Evolutionary conservation across 2,329 filamentous ascomycete species (phyloP).

Genomic region (Aspergillus latus): DNA sequence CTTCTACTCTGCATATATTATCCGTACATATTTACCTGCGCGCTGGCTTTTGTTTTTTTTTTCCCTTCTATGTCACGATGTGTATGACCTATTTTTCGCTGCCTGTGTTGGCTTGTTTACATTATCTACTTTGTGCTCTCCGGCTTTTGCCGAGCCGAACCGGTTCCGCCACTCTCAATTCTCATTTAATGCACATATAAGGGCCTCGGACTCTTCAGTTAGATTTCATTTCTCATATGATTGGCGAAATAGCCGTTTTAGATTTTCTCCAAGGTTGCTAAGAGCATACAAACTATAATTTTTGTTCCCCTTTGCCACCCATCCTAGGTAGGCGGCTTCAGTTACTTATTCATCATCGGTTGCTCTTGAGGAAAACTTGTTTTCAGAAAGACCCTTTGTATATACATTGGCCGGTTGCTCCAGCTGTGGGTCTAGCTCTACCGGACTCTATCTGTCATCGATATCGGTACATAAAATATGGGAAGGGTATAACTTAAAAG

Average conservation of each 20-base stretch:
- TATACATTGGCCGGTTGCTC: constrained; percentile 6
- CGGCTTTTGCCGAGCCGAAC: neutral
- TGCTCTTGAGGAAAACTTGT: neutral
- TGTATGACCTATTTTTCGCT: constrained; percentile 14
- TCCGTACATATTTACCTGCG: neutral
- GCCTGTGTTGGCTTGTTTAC: neutral
- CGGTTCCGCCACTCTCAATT: neutral
- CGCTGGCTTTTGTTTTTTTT: too few species aligned
- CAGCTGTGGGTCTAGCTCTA: constrained; percentile 16
- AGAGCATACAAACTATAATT: too few species aligned
- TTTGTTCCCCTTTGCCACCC: too few species aligned
- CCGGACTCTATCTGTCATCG: constrained; percentile 11
- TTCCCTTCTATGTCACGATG: constrained; percentile 15
- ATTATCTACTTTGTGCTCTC: neutral
- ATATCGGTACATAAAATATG: constrained; percentile 18
- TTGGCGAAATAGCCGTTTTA: too few species aligned
- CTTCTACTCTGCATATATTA: neutral
- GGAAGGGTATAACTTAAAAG: constrained; percentile 15
- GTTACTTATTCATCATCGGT: neutral
- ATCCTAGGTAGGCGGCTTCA: neutral
- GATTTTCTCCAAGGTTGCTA: too few species aligned
- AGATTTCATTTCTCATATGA: too few species aligned
- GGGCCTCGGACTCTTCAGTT: too few species aligned
- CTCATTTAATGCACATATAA: neutral
- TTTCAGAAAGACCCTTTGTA: neutral